Percentiles rank a stretch among this genome's conserved stretches.
Conservation (phyloP, 2,329 filamentous ascomycete genomes). For the Calycina herbarum region DNA sequence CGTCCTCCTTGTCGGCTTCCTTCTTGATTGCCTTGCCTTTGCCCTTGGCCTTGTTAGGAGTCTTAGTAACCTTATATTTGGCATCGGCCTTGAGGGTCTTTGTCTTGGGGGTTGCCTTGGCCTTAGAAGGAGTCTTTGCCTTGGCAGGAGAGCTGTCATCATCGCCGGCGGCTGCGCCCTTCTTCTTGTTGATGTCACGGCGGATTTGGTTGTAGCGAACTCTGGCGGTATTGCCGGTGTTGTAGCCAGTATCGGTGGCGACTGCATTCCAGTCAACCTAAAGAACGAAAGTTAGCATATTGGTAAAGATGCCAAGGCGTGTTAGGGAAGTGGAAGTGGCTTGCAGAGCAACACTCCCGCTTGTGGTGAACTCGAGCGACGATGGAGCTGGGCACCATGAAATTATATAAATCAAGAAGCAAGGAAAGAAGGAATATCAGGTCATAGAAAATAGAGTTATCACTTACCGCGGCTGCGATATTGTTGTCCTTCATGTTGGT, state of each 20-base stretch:
- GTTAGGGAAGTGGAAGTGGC: background rate
- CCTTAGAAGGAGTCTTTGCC: background rate
- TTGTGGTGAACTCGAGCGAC: too few relatives aligned
- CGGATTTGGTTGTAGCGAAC: slow-evolving; percentile 53
- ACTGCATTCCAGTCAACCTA: slow-evolving; percentile 48
- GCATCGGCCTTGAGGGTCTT: background rate
- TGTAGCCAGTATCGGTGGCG: slow-evolving; percentile 45
- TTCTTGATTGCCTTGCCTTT: slow-evolving; percentile 7
- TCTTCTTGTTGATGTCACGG: slow-evolving; percentile 32
- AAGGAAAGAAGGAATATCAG: background rate
- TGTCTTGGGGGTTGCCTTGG: background rate
- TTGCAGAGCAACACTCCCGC: too few relatives aligned
- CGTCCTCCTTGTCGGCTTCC: slow-evolving; percentile 9
- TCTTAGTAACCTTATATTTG: background rate
- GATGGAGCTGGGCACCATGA: too few relatives aligned
- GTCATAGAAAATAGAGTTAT: background rate
- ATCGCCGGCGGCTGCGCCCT: slow-evolving; percentile 38
- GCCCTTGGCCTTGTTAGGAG: slow-evolving; percentile 18
- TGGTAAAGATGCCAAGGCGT: background rate
- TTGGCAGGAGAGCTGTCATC: background rate
- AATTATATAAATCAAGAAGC: too few relatives aligned
- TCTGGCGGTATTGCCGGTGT: slow-evolving; percentile 47
- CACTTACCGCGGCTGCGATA: slow-evolving; percentile 23
- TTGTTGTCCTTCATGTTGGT: slow-evolving; percentile 19
- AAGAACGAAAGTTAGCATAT: background rate